These are phyloP conservation scores for Stephania yunnanensis DNA, from an alignment of 164 flowering plant genomes.

Conservation along the genomic window DNA sequence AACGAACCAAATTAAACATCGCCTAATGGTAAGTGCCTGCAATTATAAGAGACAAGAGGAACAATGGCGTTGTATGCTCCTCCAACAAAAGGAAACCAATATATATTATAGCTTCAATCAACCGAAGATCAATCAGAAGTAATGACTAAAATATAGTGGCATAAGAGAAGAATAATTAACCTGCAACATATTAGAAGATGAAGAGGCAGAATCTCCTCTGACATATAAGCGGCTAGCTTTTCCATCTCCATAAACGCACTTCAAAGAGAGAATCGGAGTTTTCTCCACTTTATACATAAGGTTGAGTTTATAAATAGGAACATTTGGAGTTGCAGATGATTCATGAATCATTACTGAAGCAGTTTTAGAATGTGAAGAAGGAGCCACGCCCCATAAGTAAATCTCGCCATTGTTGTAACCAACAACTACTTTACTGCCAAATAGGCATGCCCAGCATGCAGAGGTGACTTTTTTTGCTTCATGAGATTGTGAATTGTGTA, in stretches of 20 bases:
- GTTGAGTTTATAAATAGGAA: slow-evolving; percentile 60
- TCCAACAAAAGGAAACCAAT: not conserved
- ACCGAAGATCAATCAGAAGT: not conserved
- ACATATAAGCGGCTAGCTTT: slow-evolving; percentile 67
- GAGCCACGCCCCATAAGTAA: slow-evolving; percentile 51
- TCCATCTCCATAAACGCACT: slow-evolving; percentile 67
- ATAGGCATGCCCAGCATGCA: slow-evolving; percentile 86
- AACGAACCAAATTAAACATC: not conserved
- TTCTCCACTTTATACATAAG: slow-evolving; percentile 80
- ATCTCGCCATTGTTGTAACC: slow-evolving; percentile 84
- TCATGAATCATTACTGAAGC: slow-evolving; percentile 28
- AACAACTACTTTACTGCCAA: slow-evolving; percentile 73
- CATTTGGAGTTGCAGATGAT: slow-evolving; percentile 27
- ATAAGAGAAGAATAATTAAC: slow-evolving; percentile 25
- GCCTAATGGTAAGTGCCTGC: not conserved
- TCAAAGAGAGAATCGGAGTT: slow-evolving; percentile 59
- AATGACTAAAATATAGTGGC: not conserved
- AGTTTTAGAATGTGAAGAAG: slow-evolving; percentile 24
- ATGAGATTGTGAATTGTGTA: slow-evolving; percentile 29
- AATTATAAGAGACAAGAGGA: not conserved
- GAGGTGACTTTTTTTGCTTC: slow-evolving; percentile 69
- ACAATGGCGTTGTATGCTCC: not conserved
- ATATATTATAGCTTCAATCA: not conserved
- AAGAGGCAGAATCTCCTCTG: slow-evolving; percentile 43
- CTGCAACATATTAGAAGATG: slow-evolving; percentile 57